phyloP scores from a whole-genome alignment of 2,329 filamentous ascomycete genomes.

The Xylariaceae sp. region DNA sequence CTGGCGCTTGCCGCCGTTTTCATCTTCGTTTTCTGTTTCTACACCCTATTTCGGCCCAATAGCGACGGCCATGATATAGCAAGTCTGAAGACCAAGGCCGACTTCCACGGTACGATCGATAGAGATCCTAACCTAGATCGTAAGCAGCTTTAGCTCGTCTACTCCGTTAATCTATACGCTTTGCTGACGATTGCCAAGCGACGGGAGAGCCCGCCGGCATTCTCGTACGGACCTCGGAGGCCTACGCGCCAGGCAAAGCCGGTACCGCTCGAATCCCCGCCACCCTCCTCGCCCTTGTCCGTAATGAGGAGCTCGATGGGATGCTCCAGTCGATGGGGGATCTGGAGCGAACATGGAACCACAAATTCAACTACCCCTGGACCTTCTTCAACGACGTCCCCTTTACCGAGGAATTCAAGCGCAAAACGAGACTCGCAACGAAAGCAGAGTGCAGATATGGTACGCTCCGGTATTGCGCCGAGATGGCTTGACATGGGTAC shows the following conservation, averaged over 20 bases:
- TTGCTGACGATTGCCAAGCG: conserved; percentile 43
- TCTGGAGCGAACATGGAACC: conserved; percentile 91
- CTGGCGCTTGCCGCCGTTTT: conserved; percentile 65
- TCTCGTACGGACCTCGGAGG: conserved; percentile 66
- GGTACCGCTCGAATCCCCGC: conserved; percentile 85
- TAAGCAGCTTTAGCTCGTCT: conserved; percentile 40
- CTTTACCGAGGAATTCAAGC: conserved; percentile 91
- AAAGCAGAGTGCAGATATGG: conserved; percentile 85
- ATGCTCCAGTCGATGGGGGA: conserved; percentile 87
- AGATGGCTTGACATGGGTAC: conserved; percentile 15
- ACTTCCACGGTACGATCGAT: conserved; percentile 42
- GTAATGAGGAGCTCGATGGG: conserved; percentile 80
- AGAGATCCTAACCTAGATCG: conserved; percentile 83
- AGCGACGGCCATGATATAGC: conserved; percentile 19
- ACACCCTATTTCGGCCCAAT: conserved; percentile 61
- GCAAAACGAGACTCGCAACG: conserved; percentile 69
- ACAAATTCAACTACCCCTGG: conserved; percentile 99
- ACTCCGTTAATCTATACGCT: background rate
- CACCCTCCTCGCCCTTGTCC: conserved; percentile 83
- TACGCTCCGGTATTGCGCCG: conserved; percentile 34
- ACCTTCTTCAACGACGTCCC: conserved; percentile 97
- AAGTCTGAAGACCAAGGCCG: conserved; percentile 35
- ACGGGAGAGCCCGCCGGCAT: conserved; percentile 77
- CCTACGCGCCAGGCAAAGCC: conserved; percentile 70
- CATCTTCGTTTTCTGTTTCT: conserved; percentile 73